These are phyloP conservation scores for Lupinus albus DNA, from an alignment of 306 rosid species.

Conservation along the genomic window DNA sequence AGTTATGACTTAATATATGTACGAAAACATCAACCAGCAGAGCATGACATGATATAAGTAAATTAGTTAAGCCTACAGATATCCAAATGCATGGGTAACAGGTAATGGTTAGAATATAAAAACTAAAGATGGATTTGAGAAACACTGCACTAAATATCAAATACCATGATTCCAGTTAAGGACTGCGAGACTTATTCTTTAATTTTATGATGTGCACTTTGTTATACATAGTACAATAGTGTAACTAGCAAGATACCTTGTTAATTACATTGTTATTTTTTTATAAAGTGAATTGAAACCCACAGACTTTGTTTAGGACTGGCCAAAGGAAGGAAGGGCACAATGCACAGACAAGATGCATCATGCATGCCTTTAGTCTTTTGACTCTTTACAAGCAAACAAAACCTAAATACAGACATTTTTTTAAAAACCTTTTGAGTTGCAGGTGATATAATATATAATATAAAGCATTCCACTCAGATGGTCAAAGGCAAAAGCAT, in stretches of 20 bases:
- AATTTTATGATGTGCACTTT: background rate
- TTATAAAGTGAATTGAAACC: background rate
- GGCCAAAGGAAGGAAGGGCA: background rate
- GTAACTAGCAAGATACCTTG: slow-evolving; percentile 11
- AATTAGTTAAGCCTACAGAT: slow-evolving; percentile 15
- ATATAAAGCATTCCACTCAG: background rate
- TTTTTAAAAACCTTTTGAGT: background rate
- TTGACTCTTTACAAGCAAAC: background rate
- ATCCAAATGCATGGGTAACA: background rate
- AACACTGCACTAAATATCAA: background rate
- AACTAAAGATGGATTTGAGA: background rate
- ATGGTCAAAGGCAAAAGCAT: background rate
- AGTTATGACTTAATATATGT: slow-evolving; percentile 9
- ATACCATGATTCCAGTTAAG: background rate
- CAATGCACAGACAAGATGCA: background rate
- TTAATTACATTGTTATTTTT: background rate
- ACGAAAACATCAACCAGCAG: slow-evolving; percentile 13
- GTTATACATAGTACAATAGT: background rate
- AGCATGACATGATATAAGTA: background rate
- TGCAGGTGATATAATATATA: background rate
- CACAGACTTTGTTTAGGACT: slow-evolving; percentile 6
- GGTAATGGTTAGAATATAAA: slow-evolving; percentile 18
- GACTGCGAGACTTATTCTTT: slow-evolving; percentile 18
- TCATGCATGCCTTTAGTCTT: background rate
- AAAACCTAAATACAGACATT: background rate